Conservation (phyloP, 1,139 yeast species). For the Kodamaea arcana region DNA sequence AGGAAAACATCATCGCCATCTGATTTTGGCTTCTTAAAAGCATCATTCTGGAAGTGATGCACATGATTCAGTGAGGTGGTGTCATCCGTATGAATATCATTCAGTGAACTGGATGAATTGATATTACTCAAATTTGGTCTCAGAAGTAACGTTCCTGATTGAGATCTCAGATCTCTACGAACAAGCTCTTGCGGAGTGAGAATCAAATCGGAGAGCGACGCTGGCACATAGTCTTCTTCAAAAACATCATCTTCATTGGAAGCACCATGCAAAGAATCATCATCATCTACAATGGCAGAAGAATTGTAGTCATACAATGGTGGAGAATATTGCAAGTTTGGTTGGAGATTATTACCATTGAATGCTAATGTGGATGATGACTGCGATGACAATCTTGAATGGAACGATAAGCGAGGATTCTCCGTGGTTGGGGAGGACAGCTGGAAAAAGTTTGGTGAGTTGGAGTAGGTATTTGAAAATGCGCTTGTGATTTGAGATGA, state of each 20-base stretch:
- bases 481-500: not conserved
- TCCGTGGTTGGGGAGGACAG: conserved; percentile 8
- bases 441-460: conserved; percentile 1
- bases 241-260: conserved; percentile 23
- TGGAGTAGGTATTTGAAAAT: conserved; percentile 2
- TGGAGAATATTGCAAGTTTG: conserved; percentile 7
- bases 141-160: conserved; percentile 41
- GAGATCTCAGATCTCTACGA: conserved; percentile 61
- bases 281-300: conserved; percentile 19
- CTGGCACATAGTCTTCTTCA: conserved; percentile 77
- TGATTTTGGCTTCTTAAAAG: conserved; percentile 8
- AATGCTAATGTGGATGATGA: conserved; percentile 2
- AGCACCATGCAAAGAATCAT: conserved; percentile 11
- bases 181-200: conserved; percentile 73
- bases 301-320: conserved; percentile 10
- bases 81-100: conserved; percentile 8
- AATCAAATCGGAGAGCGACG: conserved; percentile 61
- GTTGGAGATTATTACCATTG: not conserved
- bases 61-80: conserved; percentile 6
- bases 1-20: conserved; percentile 9
- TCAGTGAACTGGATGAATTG: conserved; percentile 5
- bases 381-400: conserved; percentile 5
- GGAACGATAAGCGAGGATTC: conserved; percentile 3
- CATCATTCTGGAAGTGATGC: conserved; percentile 10
- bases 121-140: conserved; percentile 27